A percentile compares a stretch with the other conserved stretches of the same genome.
phyloP scores from a whole-genome alignment of 2,329 filamentous ascomycete species.

The Onygenales sp. region DNA sequence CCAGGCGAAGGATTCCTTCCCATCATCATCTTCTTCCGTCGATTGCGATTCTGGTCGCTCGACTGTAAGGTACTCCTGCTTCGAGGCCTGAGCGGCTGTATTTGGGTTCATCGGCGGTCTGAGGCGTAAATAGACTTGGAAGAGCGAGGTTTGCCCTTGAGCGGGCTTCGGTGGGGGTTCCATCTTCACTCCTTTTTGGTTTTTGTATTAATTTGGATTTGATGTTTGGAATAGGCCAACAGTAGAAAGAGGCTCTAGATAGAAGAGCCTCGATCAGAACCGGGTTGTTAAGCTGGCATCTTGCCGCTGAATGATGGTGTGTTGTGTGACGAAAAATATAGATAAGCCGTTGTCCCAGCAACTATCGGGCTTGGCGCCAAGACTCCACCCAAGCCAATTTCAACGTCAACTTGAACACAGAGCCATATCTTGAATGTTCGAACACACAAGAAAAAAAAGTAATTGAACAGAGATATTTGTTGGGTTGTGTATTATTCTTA shows the following conservation, averaged over 20 bases:
- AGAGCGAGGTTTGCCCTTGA: constrained; percentile 45
- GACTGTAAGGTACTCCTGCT: constrained; percentile 52
- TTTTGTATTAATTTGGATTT: neutral
- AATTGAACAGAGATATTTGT: neutral
- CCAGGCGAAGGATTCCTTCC: constrained; percentile 24
- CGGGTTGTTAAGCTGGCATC: neutral
- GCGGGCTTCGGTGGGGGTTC: constrained; percentile 35
- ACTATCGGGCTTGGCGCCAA: neutral
- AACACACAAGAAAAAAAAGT: neutral
- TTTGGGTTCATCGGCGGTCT: constrained; percentile 49
- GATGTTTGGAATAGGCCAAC: neutral
- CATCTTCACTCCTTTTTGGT: constrained; percentile 19
- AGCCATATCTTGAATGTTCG: neutral
- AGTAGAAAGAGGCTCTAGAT: neutral
- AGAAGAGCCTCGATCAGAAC: too few species aligned
- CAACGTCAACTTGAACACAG: neutral
- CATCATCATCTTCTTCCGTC: constrained; percentile 24
- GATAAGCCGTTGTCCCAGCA: neutral
- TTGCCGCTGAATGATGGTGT: neutral
- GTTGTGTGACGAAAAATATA: neutral
- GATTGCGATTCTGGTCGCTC: constrained; percentile 43
- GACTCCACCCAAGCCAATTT: neutral
- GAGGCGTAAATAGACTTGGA: constrained; percentile 84
- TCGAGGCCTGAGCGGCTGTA: constrained; percentile 20
- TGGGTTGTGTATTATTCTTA: neutral